Evolutionary conservation across 2,329 filamentous ascomycete genomes (phyloP).

Genomic region (Lachnellula subtilissima): DNA sequence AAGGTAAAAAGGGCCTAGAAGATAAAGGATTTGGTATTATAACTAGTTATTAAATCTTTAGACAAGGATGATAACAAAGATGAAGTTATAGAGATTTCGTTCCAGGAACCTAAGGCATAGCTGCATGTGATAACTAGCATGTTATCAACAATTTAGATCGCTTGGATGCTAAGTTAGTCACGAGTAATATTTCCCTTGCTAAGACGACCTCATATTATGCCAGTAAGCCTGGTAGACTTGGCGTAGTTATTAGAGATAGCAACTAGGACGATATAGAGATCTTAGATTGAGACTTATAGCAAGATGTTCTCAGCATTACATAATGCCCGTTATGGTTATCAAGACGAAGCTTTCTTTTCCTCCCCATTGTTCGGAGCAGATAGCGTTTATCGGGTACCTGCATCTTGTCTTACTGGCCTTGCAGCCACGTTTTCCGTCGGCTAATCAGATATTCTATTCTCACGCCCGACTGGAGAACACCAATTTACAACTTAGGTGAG

Average conservation of each 20-base stretch:
- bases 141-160: slow-evolving; percentile 17
- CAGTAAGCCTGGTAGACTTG: slow-evolving; percentile 22
- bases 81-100: slow-evolving; percentile 5
- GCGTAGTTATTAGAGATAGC: slow-evolving; percentile 49
- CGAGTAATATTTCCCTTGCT: slow-evolving; percentile 11
- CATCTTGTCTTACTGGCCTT: neutral
- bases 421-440: neutral
- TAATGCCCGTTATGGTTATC: neutral
- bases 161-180: slow-evolving; percentile 20
- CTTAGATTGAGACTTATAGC: slow-evolving; percentile 31
- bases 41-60: slow-evolving; percentile 9
- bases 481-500: neutral
- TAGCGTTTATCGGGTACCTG: slow-evolving; percentile 2
- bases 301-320: neutral
- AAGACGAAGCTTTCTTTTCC: neutral
- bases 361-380: neutral
- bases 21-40: slow-evolving; percentile 11
- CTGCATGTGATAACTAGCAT: slow-evolving; percentile 16
- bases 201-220: slow-evolving; percentile 7
- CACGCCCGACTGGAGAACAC: neutral
- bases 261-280: slow-evolving; percentile 46
- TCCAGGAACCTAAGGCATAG: neutral
- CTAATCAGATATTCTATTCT: neutral
- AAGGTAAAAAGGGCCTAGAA: slow-evolving; percentile 37
- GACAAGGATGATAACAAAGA: slow-evolving; percentile 15